Percentiles rank a stretch among this genome's conserved stretches.
Conservation (phyloP, 73 alveolate genomes). For the Loxodes magnus region DNA sequence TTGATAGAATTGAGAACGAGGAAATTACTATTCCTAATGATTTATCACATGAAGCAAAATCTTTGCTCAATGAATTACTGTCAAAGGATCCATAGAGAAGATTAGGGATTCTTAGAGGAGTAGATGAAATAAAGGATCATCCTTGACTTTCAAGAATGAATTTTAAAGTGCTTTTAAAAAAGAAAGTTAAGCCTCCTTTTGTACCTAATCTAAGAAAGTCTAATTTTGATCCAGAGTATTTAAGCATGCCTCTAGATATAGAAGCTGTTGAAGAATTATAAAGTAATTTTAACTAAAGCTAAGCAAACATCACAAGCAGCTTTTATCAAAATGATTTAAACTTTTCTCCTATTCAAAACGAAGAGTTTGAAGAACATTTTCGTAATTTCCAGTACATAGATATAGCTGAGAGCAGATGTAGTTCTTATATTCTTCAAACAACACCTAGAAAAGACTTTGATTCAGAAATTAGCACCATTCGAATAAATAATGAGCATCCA, state of each 20-base stretch:
- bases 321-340: no score
- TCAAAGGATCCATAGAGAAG: slow-evolving; percentile 31
- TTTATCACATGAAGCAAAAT: slow-evolving; percentile 16
- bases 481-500: no score
- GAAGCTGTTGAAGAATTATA: no score
- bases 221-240: slow-evolving; percentile 34
- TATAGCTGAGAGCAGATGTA: no score
- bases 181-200: slow-evolving; percentile 44
- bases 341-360: no score
- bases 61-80: slow-evolving; percentile 17
- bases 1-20: slow-evolving; percentile 25
- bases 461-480: no score
- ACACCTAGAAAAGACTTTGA: no score
- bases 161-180: slow-evolving; percentile 32
- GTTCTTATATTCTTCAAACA: no score
- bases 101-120: slow-evolving; percentile 22
- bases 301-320: no score
- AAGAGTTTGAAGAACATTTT: no score
- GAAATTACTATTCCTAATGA: slow-evolving; percentile 37
- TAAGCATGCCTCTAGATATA: slow-evolving; percentile 25
- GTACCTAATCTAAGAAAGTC: slow-evolving; percentile 20
- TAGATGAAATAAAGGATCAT: slow-evolving; percentile 59
- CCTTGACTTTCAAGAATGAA: slow-evolving; percentile 39
- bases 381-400: no score
- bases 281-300: no score